Evolutionary conservation across 75 land plant genomes (phyloP), one percentile per base, ranked within the genome.

Genomic region (Selaginella moellendorffii): DNA sequence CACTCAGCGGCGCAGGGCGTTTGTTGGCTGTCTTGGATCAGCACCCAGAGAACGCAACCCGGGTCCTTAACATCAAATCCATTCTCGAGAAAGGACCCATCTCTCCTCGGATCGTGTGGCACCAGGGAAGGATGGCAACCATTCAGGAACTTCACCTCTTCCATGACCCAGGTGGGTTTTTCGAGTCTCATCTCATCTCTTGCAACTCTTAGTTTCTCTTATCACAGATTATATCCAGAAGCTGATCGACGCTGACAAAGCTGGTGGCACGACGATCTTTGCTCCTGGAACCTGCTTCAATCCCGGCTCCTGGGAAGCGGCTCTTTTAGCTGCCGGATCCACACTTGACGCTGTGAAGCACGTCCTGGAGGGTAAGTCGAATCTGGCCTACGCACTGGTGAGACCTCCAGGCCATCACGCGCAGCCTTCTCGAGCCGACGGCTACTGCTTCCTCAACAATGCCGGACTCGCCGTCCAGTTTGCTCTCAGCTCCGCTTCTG

Each of bases 331-430:
- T 64, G 91, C 96, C 59, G 96, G 96, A 8, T 81, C 91, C 14
- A 78, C 96, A 12, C 65, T 83, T 17, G 68, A 83, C 24, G 96
- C 91, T 26, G 83, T 90, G 83, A 66, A 80, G 27, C 69, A 81
- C 69, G 68, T 90, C 17, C 72, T 90, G 28, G 78, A 79, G 65
- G 85, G 85, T 12, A 77, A 71, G 31, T 80, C 78, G n/a, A 79
- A 83, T 62, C 29, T 86, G 52, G 80, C 87, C 8, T 90, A 79
- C 71, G 91, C 96, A 56, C 52, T 90, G 31, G 91, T 90, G 21
- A 77, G 96, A 27, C 96, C 95, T 56, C 96, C 95, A 17, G 96
- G 96, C 17, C 96, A 90, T 62, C 96, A 90, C 65, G 96, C 96
- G 28, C 96, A 90, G 72, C 96, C 96, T 22, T 54, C 76, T 52